phyloP scores from a whole-genome alignment of 1,139 yeast species.

The Diutina scorzettiae region DNA sequence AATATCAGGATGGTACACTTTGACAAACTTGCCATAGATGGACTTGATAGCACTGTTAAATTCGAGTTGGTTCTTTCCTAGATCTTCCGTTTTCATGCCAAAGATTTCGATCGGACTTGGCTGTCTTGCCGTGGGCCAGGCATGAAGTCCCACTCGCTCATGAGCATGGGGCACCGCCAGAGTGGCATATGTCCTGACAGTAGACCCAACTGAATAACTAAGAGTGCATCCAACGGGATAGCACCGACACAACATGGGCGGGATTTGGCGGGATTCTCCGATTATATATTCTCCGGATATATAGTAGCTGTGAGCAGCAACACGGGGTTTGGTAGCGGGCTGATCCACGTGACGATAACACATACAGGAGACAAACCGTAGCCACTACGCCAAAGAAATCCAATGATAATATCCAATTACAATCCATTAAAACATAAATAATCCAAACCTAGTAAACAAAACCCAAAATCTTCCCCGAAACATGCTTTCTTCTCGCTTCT shows the following conservation, averaged over 20 bases:
- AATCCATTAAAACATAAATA: not conserved
- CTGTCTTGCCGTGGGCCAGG: conserved; percentile 47
- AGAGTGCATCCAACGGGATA: too few relatives aligned
- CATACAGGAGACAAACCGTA: too few relatives aligned
- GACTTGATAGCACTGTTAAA: conserved; percentile 36
- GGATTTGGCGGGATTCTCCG: too few relatives aligned
- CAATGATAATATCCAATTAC: too few relatives aligned
- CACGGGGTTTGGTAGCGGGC: too few relatives aligned
- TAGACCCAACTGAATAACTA: too few relatives aligned
- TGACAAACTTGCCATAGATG: conserved; percentile 55
- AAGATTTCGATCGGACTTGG: conserved; percentile 76
- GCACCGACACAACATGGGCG: too few relatives aligned
- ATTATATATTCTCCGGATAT: too few relatives aligned
- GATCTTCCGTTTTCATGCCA: conserved; percentile 18
- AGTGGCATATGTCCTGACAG: not conserved
- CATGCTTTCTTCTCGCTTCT: conserved; percentile 99
- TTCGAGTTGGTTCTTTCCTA: conserved; percentile 13
- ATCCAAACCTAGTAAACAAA: conserved; percentile 58
- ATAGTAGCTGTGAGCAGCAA: too few relatives aligned
- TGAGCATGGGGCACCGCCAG: not conserved
- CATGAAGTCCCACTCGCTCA: conserved; percentile 14
- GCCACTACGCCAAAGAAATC: too few relatives aligned
- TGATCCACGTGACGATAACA: too few relatives aligned
- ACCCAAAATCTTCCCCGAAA: conserved; percentile 95
- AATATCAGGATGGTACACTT: conserved; percentile 81